These are phyloP conservation scores for Eucalyptus pumila DNA, from an alignment of 345 rosid genomes.

Conservation along the genomic window DNA sequence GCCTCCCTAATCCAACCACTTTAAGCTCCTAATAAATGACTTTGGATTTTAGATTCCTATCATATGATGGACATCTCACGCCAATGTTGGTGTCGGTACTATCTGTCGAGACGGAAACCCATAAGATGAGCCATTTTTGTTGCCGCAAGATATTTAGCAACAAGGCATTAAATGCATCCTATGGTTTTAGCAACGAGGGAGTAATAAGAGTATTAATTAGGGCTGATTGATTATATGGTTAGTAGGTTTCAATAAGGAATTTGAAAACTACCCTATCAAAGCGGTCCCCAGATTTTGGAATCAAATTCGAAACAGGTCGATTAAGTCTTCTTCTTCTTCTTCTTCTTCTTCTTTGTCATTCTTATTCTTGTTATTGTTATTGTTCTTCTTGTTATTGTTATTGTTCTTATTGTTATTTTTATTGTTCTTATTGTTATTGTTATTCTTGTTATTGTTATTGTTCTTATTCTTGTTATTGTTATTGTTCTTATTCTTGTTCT, in stretches of 20 bases:
- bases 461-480: no score
- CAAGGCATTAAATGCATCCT: background rate
- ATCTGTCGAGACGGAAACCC: background rate
- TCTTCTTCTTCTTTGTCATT: no score
- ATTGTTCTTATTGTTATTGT: no score
- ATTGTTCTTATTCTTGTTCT: no score
- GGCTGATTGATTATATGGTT: background rate
- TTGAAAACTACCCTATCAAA: fast-evolving
- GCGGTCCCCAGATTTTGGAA: background rate
- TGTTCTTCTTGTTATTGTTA: no score
- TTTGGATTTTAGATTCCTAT: background rate
- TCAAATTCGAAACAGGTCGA: background rate
- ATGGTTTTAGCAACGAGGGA: background rate
- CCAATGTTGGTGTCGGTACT: background rate
- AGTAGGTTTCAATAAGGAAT: background rate
- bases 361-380: no score
- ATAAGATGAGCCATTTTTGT: background rate
- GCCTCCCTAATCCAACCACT: background rate
- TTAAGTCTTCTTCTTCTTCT: no score
- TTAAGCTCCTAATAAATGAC: background rate
- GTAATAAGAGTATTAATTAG: background rate
- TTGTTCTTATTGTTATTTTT: no score
- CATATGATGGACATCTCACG: background rate
- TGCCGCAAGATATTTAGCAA: background rate
- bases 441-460: no score